Percentiles rank a stretch among this genome's conserved stretches.
Evolutionary conservation across 768 basidiomycete genomes (phyloP).

Genomic region (Mycena sanguinolenta): DNA sequence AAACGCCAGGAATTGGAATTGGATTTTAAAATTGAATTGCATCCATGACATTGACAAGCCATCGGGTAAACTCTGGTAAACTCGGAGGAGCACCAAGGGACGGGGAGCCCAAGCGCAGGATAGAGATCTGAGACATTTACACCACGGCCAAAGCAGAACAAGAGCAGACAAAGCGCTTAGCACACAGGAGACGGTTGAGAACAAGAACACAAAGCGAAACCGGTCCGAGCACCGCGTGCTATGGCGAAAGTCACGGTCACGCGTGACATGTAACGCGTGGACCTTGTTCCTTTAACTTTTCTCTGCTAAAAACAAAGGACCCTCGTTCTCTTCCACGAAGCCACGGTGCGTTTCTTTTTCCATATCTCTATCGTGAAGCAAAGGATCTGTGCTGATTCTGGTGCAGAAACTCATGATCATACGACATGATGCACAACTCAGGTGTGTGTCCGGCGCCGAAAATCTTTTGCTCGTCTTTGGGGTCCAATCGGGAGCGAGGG

Average conservation of each 20-base stretch:
- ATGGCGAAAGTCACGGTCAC: background rate
- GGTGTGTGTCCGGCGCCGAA: slow-evolving; percentile 21
- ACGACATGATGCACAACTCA: slow-evolving; percentile 34
- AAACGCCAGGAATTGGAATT: background rate
- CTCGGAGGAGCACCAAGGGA: background rate
- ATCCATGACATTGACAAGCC: no score
- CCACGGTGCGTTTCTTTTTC: background rate
- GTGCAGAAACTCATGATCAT: slow-evolving; percentile 29
- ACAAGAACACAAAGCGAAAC: background rate
- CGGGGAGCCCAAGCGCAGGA: background rate
- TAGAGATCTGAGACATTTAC: background rate
- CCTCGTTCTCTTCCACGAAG: background rate
- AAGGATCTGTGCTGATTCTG: background rate
- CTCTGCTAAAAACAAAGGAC: background rate
- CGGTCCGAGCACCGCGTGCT: background rate
- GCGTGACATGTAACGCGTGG: slow-evolving; percentile 4
- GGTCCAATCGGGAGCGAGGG: background rate
- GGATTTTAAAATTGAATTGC: no score
- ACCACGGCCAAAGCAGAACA: slow-evolving; percentile 9
- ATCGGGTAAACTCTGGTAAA: no score
- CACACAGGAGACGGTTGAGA: background rate
- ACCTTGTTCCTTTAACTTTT: slow-evolving; percentile 8
- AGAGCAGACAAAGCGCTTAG: background rate
- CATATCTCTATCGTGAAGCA: no score
- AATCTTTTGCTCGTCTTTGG: background rate